These are phyloP conservation scores for Diplodia sapinea DNA, from an alignment of 2,329 filamentous ascomycete species.

Conservation along the genomic window DNA sequence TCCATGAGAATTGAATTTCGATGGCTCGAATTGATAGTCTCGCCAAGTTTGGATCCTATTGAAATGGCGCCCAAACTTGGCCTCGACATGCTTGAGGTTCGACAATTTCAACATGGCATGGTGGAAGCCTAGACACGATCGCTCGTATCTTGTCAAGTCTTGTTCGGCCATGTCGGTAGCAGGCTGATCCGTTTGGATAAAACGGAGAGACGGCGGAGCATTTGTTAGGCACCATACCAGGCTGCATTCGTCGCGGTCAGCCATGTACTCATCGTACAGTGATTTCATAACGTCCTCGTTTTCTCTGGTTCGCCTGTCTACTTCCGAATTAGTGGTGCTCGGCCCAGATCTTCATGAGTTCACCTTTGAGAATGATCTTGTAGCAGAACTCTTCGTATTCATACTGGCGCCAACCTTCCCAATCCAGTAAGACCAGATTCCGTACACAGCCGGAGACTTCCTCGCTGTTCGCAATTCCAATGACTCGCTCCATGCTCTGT, in stretches of 20 bases:
- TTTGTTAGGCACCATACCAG: neutral
- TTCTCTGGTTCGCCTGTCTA: neutral
- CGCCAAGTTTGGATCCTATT: neutral
- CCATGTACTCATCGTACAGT: conserved; percentile 1
- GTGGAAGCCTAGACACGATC: neutral
- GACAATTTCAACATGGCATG: neutral
- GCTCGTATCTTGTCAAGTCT: neutral
- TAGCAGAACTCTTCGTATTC: neutral
- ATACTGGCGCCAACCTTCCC: neutral
- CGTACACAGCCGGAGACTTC: neutral
- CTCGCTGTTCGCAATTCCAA: neutral
- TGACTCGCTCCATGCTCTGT: neutral
- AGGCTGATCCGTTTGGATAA: neutral
- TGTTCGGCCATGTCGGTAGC: neutral
- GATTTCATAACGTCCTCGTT: neutral
- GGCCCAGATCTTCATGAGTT: neutral
- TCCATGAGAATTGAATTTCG: neutral
- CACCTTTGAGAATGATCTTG: neutral
- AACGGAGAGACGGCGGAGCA: neutral
- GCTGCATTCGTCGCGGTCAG: neutral
- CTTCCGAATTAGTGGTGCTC: neutral
- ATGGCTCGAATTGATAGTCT: neutral
- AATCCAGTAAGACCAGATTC: neutral
- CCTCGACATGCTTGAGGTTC: neutral
- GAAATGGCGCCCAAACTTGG: neutral